Percentiles rank a stretch among this genome's conserved stretches.
These are phyloP conservation scores for Aspergillus novofumigatus DNA, from an alignment of 2,329 filamentous ascomycete species.

Conservation along the genomic window DNA sequence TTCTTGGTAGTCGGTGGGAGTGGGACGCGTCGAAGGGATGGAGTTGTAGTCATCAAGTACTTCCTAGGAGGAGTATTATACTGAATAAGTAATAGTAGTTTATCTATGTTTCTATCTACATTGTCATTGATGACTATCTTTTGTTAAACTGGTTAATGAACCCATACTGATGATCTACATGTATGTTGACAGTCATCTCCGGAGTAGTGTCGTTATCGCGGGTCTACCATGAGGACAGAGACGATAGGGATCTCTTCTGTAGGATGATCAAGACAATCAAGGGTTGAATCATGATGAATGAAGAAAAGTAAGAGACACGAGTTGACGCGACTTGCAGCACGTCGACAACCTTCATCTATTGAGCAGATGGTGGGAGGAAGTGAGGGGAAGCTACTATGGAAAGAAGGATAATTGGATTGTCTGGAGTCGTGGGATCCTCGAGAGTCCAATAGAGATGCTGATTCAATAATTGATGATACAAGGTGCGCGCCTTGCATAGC, in stretches of 20 bases:
- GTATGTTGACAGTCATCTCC: background rate
- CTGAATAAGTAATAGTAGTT: background rate
- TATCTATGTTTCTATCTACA: too few relatives aligned
- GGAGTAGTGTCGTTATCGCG: background rate
- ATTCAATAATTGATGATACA: background rate
- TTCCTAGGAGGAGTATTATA: background rate
- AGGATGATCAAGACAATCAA: background rate
- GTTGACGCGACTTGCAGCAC: background rate
- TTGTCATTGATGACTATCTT: background rate
- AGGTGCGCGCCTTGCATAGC: background rate
- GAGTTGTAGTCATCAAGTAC: background rate
- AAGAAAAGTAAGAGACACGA: background rate
- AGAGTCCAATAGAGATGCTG: background rate
- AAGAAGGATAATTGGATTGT: background rate
- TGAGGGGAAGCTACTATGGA: background rate
- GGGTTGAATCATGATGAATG: background rate
- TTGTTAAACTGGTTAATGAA: too few relatives aligned
- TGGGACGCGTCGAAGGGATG: slow-evolving; percentile 21
- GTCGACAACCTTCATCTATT: too few relatives aligned
- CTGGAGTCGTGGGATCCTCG: background rate
- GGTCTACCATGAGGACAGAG: background rate
- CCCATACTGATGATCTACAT: background rate
- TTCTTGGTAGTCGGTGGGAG: slow-evolving; percentile 1
- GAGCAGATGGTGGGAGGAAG: background rate
- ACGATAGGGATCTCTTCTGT: background rate